A percentile compares a stretch with the other conserved stretches of the same genome.
phyloP scores from a whole-genome alignment of 257 asterid genomes.

The Scutellaria galericulata region DNA sequence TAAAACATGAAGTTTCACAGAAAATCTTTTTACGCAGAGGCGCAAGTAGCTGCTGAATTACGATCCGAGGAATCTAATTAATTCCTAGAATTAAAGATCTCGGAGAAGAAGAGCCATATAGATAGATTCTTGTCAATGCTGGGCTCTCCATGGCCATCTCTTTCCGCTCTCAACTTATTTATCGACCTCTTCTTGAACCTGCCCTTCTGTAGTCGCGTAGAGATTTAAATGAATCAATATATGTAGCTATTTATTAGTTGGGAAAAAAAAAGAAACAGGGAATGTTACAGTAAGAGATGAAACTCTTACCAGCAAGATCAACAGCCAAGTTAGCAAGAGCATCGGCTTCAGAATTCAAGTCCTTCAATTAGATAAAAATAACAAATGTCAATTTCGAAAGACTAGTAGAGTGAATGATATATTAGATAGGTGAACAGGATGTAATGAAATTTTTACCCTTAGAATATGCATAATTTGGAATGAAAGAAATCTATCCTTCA shows the following conservation, averaged over 20 bases:
- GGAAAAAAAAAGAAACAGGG: background rate
- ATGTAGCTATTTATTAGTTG: background rate
- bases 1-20: constrained; percentile 7
- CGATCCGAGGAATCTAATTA: constrained; percentile 13
- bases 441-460: constrained; percentile 54
- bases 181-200: constrained; percentile 69
- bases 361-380: constrained; percentile 50
- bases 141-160: too few relatives aligned
- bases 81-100: constrained; percentile 12
- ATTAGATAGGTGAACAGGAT: background rate
- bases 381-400: constrained; percentile 10
- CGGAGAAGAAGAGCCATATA: background rate
- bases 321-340: constrained; percentile 90
- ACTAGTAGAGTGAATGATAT: background rate
- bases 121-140: background rate
- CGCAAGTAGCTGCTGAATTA: constrained; percentile 27
- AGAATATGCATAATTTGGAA: constrained; percentile 75
- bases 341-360: constrained; percentile 92
- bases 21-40: constrained; percentile 11
- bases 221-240: constrained; percentile 12
- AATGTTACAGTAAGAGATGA: background rate
- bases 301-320: constrained; percentile 71
- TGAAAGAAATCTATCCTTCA: constrained; percentile 75
- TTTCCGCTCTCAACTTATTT: constrained; percentile 40
- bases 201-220: constrained; percentile 60